Evolutionary conservation across 2,329 filamentous ascomycete genomes (phyloP), one percentile per base, ranked within the genome.

Genomic region (Penicillium brevicompactum): DNA sequence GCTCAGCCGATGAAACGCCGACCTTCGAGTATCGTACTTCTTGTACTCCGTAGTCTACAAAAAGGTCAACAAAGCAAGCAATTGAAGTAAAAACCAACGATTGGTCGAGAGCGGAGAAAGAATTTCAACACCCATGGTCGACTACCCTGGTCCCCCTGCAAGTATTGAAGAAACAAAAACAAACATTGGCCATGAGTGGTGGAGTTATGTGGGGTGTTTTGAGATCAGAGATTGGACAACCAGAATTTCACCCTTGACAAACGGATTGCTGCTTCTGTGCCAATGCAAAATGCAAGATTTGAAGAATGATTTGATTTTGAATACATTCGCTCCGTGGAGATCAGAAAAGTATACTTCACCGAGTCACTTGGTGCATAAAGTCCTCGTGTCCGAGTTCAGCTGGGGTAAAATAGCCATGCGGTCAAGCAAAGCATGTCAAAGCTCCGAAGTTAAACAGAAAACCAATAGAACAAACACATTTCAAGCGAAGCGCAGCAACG

Each of bases 371-470:
- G 14, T n/a, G 22, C 21, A 44, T n/a, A 9, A 13, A 30, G 18
- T 10, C 27, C 24, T 16, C 30, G 24, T 31, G 34, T 61, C 53
- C 55, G 40, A 56, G 55, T 46, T 59, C 46, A 51, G 24, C 16
- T 40, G 37, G 30, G 16, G 31, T 10, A 21, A 21, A 38, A 42
- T 27, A n/a, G 37, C 49, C 32, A 59, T 64, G 51, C 62, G 51
- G 61, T 63, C 55, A 63, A 58, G 59, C 22, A 61, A 54, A 56
- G 53, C 45, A 40, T 21, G 31, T 16, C 18, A 9, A n/a, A 32
- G 5, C 11, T 7, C 13, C 30, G 8, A 18, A 34, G 4, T 14
- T 32, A 21, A 43, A 40, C 41, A n/a, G 27, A 27, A 49, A 31
- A 37, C 13, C 4, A 37, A n/a, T 49, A 49, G 14, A 13, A 47